phyloP scores from a whole-genome alignment of 495 filamentous ascomycete genomes.

The Podospora didyma region DNA sequence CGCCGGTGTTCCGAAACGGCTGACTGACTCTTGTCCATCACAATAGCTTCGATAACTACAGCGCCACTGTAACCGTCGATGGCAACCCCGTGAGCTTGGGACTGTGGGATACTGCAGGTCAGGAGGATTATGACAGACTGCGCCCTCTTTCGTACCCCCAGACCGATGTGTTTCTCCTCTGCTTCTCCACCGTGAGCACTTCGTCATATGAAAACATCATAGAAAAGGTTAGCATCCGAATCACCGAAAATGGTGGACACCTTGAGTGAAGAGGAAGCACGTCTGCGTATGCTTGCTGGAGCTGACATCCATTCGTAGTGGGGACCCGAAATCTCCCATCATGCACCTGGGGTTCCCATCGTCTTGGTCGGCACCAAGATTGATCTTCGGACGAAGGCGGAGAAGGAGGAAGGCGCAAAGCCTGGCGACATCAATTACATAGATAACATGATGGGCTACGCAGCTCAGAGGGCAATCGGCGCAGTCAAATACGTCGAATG shows the following conservation, averaged over 20 bases:
- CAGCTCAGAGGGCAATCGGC: slow-evolving; percentile 80
- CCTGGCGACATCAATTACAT: neutral
- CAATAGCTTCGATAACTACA: slow-evolving; percentile 99
- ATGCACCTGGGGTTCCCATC: slow-evolving; percentile 91
- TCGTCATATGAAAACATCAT: slow-evolving; percentile 97
- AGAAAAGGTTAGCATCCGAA: slow-evolving; percentile 71
- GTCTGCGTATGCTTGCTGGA: neutral
- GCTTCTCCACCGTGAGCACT: slow-evolving; percentile 97
- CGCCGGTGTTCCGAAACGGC: slow-evolving; percentile 54
- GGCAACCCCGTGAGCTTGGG: slow-evolving; percentile 94
- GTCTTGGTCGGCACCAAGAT: slow-evolving; percentile 97
- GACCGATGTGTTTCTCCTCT: slow-evolving; percentile 97
- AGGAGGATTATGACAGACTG: slow-evolving; percentile 97
- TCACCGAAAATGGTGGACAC: too few relatives aligned
- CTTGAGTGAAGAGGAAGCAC: too few relatives aligned
- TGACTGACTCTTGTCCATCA: slow-evolving; percentile 24
- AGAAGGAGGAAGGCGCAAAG: slow-evolving; percentile 39
- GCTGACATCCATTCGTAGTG: slow-evolving; percentile 53
- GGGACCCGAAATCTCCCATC: slow-evolving; percentile 95
- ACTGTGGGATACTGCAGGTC: slow-evolving; percentile 97
- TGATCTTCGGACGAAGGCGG: slow-evolving; percentile 88
- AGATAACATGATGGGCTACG: slow-evolving; percentile 51
- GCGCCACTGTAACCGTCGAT: slow-evolving; percentile 97
- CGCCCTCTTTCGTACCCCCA: slow-evolving; percentile 95
- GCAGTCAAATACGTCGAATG: slow-evolving; percentile 96